These are phyloP conservation scores for Trifolium fragiferum DNA, from an alignment of 306 rosid genomes.

Conservation along the genomic window DNA sequence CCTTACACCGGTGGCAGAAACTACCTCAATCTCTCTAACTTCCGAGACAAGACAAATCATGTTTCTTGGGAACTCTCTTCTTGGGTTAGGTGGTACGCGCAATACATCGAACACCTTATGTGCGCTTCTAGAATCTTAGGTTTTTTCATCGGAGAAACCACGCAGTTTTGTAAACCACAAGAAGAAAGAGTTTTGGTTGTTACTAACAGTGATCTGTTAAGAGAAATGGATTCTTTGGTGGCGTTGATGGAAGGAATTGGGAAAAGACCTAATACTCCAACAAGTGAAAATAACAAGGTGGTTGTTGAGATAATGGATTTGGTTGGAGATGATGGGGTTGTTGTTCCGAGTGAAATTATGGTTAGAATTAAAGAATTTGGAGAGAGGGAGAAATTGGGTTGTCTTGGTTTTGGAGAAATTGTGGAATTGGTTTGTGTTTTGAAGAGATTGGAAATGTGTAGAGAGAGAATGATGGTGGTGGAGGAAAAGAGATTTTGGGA, in stretches of 20 bases:
- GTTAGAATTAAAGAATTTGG: constrained; percentile 55
- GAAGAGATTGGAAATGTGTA: constrained; percentile 60
- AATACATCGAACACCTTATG: constrained; percentile 58
- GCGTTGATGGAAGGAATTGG: neutral
- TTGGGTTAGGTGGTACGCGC: constrained; percentile 76
- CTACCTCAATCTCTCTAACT: constrained; percentile 79
- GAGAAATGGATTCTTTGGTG: constrained; percentile 48
- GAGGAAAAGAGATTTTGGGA: constrained; percentile 47
- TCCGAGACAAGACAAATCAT: constrained; percentile 58
- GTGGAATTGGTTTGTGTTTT: constrained; percentile 59
- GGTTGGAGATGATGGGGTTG: constrained; percentile 57
- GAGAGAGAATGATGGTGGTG: constrained; percentile 36
- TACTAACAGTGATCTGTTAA: constrained; percentile 42
- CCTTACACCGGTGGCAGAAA: constrained; percentile 71
- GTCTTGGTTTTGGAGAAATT: constrained; percentile 60
- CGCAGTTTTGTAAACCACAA: neutral
- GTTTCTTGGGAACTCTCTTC: constrained; percentile 67
- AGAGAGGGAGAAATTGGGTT: constrained; percentile 51
- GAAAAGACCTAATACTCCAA: neutral
- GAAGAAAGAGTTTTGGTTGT: neutral
- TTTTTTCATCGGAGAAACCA: constrained; percentile 42
- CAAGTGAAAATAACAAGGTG: constrained; percentile 33
- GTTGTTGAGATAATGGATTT: constrained; percentile 46
- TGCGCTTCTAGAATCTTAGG: constrained; percentile 22
- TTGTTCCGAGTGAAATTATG: constrained; percentile 41